These are phyloP conservation scores for Alternaria hordeiaustralica DNA, from an alignment of 2,329 filamentous ascomycete species.

Conservation along the genomic window DNA sequence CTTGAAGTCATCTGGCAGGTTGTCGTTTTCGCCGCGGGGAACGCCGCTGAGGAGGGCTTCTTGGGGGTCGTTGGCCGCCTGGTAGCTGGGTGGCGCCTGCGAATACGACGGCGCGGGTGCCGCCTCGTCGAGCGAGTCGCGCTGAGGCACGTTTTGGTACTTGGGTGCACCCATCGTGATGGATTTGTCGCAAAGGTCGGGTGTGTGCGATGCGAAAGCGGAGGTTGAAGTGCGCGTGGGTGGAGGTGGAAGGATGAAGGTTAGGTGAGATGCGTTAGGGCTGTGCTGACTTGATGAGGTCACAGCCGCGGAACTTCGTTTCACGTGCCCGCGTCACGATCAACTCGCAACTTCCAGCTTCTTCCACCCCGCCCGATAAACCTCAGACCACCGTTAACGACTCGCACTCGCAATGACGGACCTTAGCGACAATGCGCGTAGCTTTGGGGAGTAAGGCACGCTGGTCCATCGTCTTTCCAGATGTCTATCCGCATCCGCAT, in stretches of 20 bases:
- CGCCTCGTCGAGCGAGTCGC: constrained; percentile 79
- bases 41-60: constrained; percentile 67
- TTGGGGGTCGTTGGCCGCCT: constrained; percentile 64
- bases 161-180: constrained; percentile 75
- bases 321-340: constrained; percentile 6
- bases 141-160: constrained; percentile 82
- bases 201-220: background rate
- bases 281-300: constrained; percentile 14
- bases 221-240: background rate
- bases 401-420: too few species aligned
- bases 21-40: constrained; percentile 83
- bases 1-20: constrained; percentile 97
- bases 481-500: too few species aligned
- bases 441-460: too few species aligned
- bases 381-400: too few species aligned
- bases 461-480: too few species aligned
- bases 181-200: background rate
- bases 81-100: constrained; percentile 83
- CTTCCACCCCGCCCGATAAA: constrained; percentile 1
- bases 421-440: too few species aligned
- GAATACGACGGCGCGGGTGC: constrained; percentile 58
- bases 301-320: constrained; percentile 6
- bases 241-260: background rate
- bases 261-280: constrained; percentile 3
- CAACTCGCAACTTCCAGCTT: constrained; percentile 1